Evolutionary conservation across 202 grass and related monocot species (phyloP), one percentile per base, ranked within the genome.

Genomic region (Digitaria exilis): DNA sequence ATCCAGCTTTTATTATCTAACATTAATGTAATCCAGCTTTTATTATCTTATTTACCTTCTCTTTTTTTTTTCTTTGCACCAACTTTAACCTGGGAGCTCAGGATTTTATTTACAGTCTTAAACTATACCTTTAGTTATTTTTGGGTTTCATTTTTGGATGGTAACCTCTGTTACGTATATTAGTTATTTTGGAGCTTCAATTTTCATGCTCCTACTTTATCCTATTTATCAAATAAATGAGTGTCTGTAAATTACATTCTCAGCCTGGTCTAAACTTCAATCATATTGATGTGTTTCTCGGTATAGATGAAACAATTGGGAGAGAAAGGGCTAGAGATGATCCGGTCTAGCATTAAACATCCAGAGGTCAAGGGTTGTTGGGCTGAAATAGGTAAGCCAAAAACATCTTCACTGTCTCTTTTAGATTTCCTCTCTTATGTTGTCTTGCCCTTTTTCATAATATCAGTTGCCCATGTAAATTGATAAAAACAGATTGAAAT

Each of bases 291-390:
- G 19, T 81, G 34, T 73, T 80, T 80, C 84, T 54, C 25, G 16
- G 82, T 89, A 77, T 85, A 97, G 92, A 75, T 73, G 75, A 87
- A 94, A 75, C 90, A 94, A 79, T 75, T 97, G 73, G 92, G 92
- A 60, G 90, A 94, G 65, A 78, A 93, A 41, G 92, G 95, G 17
- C 49, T 77, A 57, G 74, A 94, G 28, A 97, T 94, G 88, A 37
- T 97, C 88, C 76, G 75, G 39, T 12, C 28, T 7, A 15, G 45
- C 81, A 1, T 0, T 0, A 81, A 89, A 48, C 46, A 93, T 77
- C 83, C 77, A 49, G 69, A 90, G 63, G 1, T 81, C 24, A 91
- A 3, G 67, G 62, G 76, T 77, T 93, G 88, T 88, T 97, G 92
- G 92, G 18, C 69, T 22, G 88, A 89, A 74, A 94, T 97, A 51